Conservation (phyloP, 2,329 filamentous ascomycete species). For the Fonsecaea multimorphosa region DNA sequence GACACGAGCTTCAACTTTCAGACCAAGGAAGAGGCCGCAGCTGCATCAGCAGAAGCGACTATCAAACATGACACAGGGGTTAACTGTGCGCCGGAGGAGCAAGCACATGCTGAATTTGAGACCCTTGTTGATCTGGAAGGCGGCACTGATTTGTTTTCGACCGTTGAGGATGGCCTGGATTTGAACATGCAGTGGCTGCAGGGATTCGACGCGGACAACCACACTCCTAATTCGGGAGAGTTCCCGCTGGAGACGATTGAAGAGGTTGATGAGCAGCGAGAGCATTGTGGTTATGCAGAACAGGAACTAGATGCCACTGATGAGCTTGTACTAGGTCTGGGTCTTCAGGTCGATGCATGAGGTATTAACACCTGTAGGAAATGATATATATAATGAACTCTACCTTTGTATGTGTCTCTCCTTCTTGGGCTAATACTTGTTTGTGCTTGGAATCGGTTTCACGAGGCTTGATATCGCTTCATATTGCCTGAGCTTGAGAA, state of each 20-base stretch:
- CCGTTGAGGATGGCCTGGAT: slow-evolving; percentile 28
- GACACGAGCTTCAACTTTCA: slow-evolving; percentile 27
- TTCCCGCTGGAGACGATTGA: slow-evolving; percentile 20
- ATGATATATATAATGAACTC: not conserved
- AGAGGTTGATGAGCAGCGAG: slow-evolving; percentile 7
- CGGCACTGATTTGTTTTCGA: slow-evolving; percentile 31
- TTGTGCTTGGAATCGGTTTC: not conserved
- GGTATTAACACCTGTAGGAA: not conserved
- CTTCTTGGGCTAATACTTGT: not conserved
- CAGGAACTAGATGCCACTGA: slow-evolving; percentile 21
- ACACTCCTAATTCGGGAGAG: slow-evolving; percentile 16
- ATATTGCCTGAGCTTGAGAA: not conserved
- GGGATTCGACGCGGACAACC: slow-evolving; percentile 32
- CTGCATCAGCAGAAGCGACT: slow-evolving; percentile 22
- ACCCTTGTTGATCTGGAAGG: slow-evolving; percentile 56
- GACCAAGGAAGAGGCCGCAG: slow-evolving; percentile 30
- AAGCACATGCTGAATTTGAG: slow-evolving; percentile 54
- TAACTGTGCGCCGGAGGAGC: slow-evolving; percentile 6
- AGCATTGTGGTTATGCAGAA: slow-evolving; percentile 27
- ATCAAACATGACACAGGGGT: slow-evolving; percentile 7
- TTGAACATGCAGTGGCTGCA: slow-evolving; percentile 37
- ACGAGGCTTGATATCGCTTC: not conserved
- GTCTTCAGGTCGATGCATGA: slow-evolving; percentile 10
- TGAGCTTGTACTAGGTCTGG: slow-evolving; percentile 21
- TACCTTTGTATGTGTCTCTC: not conserved